These are phyloP conservation scores for Aphanomyces astaci DNA, from an alignment of 352 stramenopile genomes.

Conservation along the genomic window DNA sequence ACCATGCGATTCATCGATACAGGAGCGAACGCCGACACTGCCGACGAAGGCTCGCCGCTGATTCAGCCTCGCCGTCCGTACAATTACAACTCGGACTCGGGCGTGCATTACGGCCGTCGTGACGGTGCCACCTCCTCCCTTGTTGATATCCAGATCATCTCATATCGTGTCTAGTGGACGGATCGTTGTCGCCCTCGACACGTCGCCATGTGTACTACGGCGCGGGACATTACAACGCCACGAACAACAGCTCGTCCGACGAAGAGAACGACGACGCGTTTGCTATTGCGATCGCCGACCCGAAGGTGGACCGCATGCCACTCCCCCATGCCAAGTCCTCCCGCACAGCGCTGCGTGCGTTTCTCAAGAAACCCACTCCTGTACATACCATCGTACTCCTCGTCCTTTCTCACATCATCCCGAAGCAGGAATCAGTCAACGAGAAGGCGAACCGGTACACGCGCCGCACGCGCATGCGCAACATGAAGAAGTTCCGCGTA, in stretches of 20 bases:
- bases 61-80: constrained; percentile 43
- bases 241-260: constrained; percentile 36
- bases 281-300: constrained; percentile 27
- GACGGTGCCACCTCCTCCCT: constrained; percentile 14
- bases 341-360: constrained; percentile 24
- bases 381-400: constrained; percentile 29
- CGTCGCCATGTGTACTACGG: constrained; percentile 55
- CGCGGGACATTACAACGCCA: constrained; percentile 43
- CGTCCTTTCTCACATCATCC: not conserved
- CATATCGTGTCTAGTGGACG: not conserved
- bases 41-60: constrained; percentile 40
- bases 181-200: constrained; percentile 24
- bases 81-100: constrained; percentile 84
- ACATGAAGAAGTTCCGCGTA: constrained; percentile 67
- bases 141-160: not conserved
- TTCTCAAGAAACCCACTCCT: constrained; percentile 39
- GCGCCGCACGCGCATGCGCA: constrained; percentile 69
- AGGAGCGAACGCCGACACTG: constrained; percentile 13
- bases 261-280: constrained; percentile 33
- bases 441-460: constrained; percentile 66
- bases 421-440: constrained; percentile 27
- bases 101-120: constrained; percentile 42
- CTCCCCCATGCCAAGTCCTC: constrained; percentile 14
- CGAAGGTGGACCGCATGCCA: constrained; percentile 12
- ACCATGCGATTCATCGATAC: constrained; percentile 9